These are phyloP conservation scores for Albophoma yamanashiensis DNA, from an alignment of 2,329 filamentous ascomycete genomes.

Conservation along the genomic window DNA sequence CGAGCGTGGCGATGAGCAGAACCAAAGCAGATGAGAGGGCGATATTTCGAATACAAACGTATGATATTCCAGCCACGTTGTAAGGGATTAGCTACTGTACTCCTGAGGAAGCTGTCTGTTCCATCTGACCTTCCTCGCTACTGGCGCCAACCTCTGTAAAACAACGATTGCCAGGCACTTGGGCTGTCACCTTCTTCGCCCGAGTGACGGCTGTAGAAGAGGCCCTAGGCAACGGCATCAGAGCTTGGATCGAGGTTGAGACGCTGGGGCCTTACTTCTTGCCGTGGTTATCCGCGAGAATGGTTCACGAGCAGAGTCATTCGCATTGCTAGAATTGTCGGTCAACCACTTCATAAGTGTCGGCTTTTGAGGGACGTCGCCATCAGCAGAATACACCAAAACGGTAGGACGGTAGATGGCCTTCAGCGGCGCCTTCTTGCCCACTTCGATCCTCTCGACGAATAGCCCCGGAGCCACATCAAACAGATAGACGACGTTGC, in stretches of 20 bases:
- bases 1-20: constrained; percentile 4
- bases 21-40: neutral
- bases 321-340: constrained; percentile 13
- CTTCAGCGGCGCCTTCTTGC: constrained; percentile 19
- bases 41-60: neutral
- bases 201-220: constrained; percentile 1
- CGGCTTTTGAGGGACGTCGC: constrained; percentile 14
- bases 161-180: neutral
- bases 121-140: neutral
- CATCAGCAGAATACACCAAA: constrained; percentile 17
- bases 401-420: constrained; percentile 23
- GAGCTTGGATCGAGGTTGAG: constrained; percentile 12
- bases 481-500: constrained; percentile 22
- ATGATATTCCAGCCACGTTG: neutral
- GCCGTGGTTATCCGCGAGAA: constrained; percentile 8
- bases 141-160: neutral
- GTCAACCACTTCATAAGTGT: constrained; percentile 24
- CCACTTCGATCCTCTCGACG: constrained; percentile 22
- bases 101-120: too few relatives aligned
- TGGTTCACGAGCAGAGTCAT: constrained; percentile 5
- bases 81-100: neutral
- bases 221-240: constrained; percentile 15
- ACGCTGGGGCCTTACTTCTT: constrained; percentile 16
- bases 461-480: constrained; percentile 26
- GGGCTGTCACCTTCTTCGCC: neutral